A percentile compares a stretch with the other conserved stretches of the same genome.
These are phyloP conservation scores for Fusarium secorum DNA, from an alignment of 2,329 filamentous ascomycete species.

Conservation along the genomic window DNA sequence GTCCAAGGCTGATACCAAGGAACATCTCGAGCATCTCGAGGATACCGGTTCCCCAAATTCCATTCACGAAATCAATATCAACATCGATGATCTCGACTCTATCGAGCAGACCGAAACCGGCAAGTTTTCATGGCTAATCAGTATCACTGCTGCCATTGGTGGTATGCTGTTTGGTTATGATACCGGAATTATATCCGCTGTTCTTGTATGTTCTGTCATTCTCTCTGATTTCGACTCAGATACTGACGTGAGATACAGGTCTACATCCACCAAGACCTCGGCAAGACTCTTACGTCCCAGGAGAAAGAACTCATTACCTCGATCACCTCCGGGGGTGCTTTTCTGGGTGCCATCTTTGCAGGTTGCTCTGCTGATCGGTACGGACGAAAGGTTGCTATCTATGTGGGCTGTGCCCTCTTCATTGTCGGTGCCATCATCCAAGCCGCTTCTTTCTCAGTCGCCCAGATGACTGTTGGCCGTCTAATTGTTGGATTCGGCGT, in stretches of 20 bases:
- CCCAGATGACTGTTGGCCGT: conserved; percentile 45
- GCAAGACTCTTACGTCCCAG: conserved; percentile 49
- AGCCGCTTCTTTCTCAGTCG: conserved; percentile 38
- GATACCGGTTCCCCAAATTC: conserved; percentile 20
- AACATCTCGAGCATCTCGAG: conserved; percentile 35
- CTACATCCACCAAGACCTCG: conserved; percentile 45
- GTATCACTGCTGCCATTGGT: conserved; percentile 45
- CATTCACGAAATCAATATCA: conserved; percentile 25
- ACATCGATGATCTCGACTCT: conserved; percentile 37
- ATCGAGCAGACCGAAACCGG: conserved; percentile 39
- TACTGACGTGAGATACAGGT: neutral
- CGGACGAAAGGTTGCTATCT: conserved; percentile 41
- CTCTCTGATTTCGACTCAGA: neutral
- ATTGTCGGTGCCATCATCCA: conserved; percentile 39
- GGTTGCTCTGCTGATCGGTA: conserved; percentile 39
- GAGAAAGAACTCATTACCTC: conserved; percentile 62
- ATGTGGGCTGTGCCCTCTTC: conserved; percentile 42
- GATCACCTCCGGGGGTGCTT: conserved; percentile 53
- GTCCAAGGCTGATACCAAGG: conserved; percentile 31
- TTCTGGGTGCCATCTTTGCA: conserved; percentile 42
- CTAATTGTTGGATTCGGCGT: conserved; percentile 59
- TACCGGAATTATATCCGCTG: conserved; percentile 51
- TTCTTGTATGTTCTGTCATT: conserved; percentile 21
- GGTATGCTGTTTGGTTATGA: conserved; percentile 50
- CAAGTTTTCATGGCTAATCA: conserved; percentile 40